These are phyloP conservation scores for Phytophthora sp. DNA, from an alignment of 352 stramenopile species.

Conservation along the genomic window DNA sequence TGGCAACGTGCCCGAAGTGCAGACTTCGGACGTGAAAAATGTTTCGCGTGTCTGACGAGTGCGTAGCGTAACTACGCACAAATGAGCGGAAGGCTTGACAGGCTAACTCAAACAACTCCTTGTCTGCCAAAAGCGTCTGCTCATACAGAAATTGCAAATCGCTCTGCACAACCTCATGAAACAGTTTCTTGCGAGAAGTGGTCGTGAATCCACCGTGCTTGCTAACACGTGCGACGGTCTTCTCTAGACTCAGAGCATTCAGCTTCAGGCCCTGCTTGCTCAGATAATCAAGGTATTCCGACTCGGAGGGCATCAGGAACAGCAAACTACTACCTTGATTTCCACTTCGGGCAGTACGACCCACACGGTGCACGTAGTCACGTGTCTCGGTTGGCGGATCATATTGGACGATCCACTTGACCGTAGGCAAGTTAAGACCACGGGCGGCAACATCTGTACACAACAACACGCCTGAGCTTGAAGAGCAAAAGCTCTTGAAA, in stretches of 20 bases:
- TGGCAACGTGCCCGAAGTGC: constrained; percentile 94
- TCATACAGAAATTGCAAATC: constrained; percentile 87
- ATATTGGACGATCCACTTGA: constrained; percentile 98
- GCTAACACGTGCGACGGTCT: constrained; percentile 73
- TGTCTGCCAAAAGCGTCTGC: constrained; percentile 82
- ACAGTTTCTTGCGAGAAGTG: constrained; percentile 77
- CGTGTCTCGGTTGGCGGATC: constrained; percentile 98
- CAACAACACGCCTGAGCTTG: constrained; percentile 93
- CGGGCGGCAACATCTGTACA: constrained; percentile 98
- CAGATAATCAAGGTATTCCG: constrained; percentile 94
- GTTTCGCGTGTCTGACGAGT: constrained; percentile 88
- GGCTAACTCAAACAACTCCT: constrained; percentile 82
- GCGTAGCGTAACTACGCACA: constrained; percentile 93
- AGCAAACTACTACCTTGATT: constrained; percentile 96
- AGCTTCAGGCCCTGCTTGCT: constrained; percentile 81
- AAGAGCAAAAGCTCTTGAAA: constrained; percentile 94
- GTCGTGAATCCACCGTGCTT: constrained; percentile 65
- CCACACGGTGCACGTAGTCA: constrained; percentile 99
- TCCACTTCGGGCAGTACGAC: constrained; percentile 97
- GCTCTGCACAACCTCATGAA: constrained; percentile 81
- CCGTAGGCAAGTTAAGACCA: constrained; percentile 97
- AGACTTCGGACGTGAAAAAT: constrained; percentile 94
- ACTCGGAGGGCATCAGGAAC: constrained; percentile 97
- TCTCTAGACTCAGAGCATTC: constrained; percentile 87
- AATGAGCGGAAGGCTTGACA: constrained; percentile 93